Evolutionary conservation across 768 basidiomycete genomes (phyloP).

Genomic region (Lentinula detonsa): DNA sequence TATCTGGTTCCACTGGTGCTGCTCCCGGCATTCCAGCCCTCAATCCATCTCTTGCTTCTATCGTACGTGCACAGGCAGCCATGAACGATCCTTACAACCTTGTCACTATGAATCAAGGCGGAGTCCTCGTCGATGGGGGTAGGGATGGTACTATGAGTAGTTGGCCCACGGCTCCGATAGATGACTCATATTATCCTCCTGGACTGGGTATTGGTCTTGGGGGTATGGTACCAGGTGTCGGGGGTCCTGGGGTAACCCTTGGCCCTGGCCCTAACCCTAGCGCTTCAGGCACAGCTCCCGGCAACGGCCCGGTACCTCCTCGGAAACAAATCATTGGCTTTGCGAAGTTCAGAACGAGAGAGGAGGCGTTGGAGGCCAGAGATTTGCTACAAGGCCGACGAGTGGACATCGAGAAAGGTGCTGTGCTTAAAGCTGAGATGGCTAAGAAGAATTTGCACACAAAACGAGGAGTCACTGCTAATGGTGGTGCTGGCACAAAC

Average conservation of each 20-base stretch:
- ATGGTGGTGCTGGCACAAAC: slow-evolving; percentile 21
- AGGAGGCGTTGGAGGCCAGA: slow-evolving; percentile 81
- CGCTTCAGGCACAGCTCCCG: not conserved
- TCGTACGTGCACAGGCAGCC: slow-evolving; percentile 33
- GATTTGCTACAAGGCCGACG: slow-evolving; percentile 85
- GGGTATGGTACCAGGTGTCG: not conserved
- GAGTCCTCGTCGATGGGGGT: slow-evolving; percentile 74
- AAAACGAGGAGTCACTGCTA: slow-evolving; percentile 75
- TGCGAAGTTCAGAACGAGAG: slow-evolving; percentile 86
- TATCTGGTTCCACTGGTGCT: slow-evolving; percentile 17
- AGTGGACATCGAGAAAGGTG: slow-evolving; percentile 90
- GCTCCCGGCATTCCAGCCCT: slow-evolving; percentile 6
- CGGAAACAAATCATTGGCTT: slow-evolving; percentile 98
- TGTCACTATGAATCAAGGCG: slow-evolving; percentile 77
- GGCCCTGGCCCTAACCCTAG: slow-evolving; percentile 14
- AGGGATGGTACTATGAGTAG: slow-evolving; percentile 68
- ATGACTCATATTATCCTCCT: slow-evolving; percentile 24
- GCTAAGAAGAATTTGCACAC: slow-evolving; percentile 99
- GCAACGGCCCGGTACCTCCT: slow-evolving; percentile 36
- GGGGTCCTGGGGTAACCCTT: slow-evolving; percentile 5
- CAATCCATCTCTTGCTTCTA: slow-evolving; percentile 22
- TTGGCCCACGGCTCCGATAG: slow-evolving; percentile 45
- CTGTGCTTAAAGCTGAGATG: slow-evolving; percentile 97
- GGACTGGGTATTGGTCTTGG: slow-evolving; percentile 3
- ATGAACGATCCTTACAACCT: slow-evolving; percentile 81